Evolutionary conservation across 2,329 filamentous ascomycete species (phyloP).

Genomic region (Stachybotrys chlorohalonatus): DNA sequence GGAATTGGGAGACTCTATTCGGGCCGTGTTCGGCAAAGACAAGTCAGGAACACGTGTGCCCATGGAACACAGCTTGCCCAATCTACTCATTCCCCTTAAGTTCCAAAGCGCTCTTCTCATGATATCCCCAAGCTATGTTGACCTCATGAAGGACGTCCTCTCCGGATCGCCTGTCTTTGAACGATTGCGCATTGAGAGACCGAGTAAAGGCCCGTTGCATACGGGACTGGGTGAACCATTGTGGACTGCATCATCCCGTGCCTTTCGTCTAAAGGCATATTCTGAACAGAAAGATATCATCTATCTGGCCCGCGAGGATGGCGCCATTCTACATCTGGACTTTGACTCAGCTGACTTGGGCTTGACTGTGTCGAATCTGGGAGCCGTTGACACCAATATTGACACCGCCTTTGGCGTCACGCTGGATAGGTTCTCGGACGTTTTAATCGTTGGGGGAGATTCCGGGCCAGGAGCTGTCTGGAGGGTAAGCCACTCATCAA

Average conservation of each 20-base stretch:
- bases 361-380: slow-evolving; percentile 48
- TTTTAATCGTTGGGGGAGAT: slow-evolving; percentile 72
- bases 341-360: slow-evolving; percentile 50
- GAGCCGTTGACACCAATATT: slow-evolving; percentile 61
- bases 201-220: slow-evolving; percentile 32
- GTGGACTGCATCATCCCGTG: slow-evolving; percentile 81
- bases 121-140: slow-evolving; percentile 51
- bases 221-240: slow-evolving; percentile 43
- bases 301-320: slow-evolving; percentile 83
- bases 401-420: slow-evolving; percentile 74
- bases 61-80: slow-evolving; percentile 47
- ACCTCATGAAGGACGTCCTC: slow-evolving; percentile 46
- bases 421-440: slow-evolving; percentile 59
- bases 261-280: slow-evolving; percentile 56
- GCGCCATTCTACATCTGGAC: slow-evolving; percentile 64
- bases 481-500: slow-evolving; percentile 39
- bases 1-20: slow-evolving; percentile 42
- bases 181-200: slow-evolving; percentile 30
- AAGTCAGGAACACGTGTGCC: slow-evolving; percentile 42
- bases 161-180: slow-evolving; percentile 40
- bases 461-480: slow-evolving; percentile 71
- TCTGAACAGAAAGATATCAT: slow-evolving; percentile 63
- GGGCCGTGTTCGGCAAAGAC: slow-evolving; percentile 33
- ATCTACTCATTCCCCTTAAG: slow-evolving; percentile 63
- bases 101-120: slow-evolving; percentile 63